These are phyloP conservation scores for Sporothrix curviconia DNA, from an alignment of 2,329 filamentous ascomycete genomes.

Conservation along the genomic window DNA sequence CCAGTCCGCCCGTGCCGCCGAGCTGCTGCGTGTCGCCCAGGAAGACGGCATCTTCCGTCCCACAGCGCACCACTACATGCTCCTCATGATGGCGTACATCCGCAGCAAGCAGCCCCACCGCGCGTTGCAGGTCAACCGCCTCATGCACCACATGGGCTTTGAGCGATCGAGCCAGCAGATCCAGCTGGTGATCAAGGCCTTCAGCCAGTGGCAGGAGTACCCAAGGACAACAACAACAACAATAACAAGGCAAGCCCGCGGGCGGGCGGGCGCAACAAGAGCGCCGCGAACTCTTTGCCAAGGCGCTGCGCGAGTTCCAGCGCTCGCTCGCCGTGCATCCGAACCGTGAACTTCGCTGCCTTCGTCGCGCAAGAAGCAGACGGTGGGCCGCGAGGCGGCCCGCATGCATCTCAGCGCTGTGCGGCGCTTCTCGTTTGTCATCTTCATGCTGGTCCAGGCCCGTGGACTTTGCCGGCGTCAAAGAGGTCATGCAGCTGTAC, in stretches of 20 bases:
- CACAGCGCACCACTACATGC: conserved; percentile 42
- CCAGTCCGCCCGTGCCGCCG: conserved; percentile 44
- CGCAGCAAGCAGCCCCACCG: conserved; percentile 37
- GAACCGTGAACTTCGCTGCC: neutral
- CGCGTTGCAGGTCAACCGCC: conserved; percentile 35
- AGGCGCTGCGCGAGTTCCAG: conserved; percentile 34
- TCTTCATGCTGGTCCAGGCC: conserved; percentile 36
- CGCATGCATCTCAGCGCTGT: conserved; percentile 22
- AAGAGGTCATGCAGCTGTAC: conserved; percentile 43
- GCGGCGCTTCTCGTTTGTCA: conserved; percentile 34
- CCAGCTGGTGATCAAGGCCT: conserved; percentile 37
- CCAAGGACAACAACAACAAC: no score
- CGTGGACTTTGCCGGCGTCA: conserved; percentile 32
- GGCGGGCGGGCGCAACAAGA: neutral
- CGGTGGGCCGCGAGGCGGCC: conserved; percentile 19
- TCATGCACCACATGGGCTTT: conserved; percentile 38
- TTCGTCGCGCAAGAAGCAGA: conserved; percentile 11
- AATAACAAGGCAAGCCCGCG: conserved; percentile 10
- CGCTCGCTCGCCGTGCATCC: conserved; percentile 30
- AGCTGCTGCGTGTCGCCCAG: conserved; percentile 39
- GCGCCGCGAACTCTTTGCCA: conserved; percentile 26
- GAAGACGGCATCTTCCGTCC: conserved; percentile 40
- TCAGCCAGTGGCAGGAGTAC: conserved; percentile 30
- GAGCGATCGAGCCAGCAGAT: conserved; percentile 37
- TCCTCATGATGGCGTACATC: conserved; percentile 48